A percentile compares a stretch with the other conserved stretches of the same genome.
Conservation (phyloP, 139 green algal genomes). For the Zygnema cylindricum region DNA sequence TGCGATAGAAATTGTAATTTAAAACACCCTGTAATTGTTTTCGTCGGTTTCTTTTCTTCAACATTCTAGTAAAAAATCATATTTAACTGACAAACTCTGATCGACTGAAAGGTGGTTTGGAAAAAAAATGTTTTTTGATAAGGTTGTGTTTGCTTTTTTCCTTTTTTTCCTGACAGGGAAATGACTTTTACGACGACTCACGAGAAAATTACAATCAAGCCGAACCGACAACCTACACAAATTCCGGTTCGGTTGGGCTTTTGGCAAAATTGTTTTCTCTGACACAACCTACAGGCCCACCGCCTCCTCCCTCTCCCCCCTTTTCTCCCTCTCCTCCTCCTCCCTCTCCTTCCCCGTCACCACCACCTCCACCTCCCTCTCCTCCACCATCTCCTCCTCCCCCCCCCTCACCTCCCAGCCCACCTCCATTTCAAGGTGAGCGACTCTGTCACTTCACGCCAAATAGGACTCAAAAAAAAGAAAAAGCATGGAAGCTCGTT, state of each 20-base stretch:
- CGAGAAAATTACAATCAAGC: constrained; percentile 9
- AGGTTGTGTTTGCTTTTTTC: not conserved
- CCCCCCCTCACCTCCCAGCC: not conserved
- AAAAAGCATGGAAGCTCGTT: no score
- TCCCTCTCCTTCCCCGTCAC: not conserved
- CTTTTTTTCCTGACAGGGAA: not conserved
- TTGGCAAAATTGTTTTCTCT: constrained; percentile 4
- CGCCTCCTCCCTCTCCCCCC: constrained; percentile 28
- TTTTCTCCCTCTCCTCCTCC: constrained; percentile 9
- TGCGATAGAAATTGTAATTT: not conserved
- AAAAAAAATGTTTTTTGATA: constrained; percentile 3
- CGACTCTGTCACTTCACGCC: not conserved
- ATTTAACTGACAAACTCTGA: not conserved
- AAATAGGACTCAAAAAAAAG: not conserved
- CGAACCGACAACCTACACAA: constrained; percentile 57
- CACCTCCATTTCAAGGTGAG: not conserved
- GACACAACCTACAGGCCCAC: not conserved
- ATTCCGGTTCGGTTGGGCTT: constrained; percentile 26
- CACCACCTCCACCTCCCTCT: constrained; percentile 8
- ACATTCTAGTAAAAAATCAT: no score
- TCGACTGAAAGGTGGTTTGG: not conserved
- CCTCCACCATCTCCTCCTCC: constrained; percentile 4
- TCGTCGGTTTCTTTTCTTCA: no score
- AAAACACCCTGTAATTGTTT: no score
- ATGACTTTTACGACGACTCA: not conserved